phyloP scores from a whole-genome alignment of 208 protist species.

The Trypanosoma brucei region DNA sequence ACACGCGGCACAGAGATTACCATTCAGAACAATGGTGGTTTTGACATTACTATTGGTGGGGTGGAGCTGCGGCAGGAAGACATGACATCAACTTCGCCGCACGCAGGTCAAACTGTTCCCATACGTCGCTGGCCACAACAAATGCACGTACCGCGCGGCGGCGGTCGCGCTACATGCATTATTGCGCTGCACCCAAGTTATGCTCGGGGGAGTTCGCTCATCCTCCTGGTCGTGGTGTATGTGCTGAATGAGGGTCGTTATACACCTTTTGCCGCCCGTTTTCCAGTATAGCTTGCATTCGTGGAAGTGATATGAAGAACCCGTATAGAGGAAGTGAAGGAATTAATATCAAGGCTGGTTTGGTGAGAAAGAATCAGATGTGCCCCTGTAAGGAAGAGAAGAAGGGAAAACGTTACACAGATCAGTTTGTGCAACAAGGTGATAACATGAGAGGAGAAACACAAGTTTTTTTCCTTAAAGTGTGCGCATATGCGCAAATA shows the following conservation, averaged over 20 bases:
- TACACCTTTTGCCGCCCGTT: constrained; percentile 51
- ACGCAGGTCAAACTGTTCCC: constrained; percentile 67
- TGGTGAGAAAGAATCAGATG: too few relatives aligned
- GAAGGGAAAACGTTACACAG: too few relatives aligned
- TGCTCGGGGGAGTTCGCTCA: constrained; percentile 61
- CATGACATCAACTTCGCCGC: constrained; percentile 61
- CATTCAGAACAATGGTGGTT: constrained; percentile 74
- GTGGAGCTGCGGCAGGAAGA: constrained; percentile 85
- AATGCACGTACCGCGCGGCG: constrained; percentile 51
- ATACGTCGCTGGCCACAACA: constrained; percentile 84
- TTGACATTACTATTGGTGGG: constrained; percentile 66
- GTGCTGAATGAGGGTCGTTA: constrained; percentile 59
- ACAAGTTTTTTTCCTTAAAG: too few relatives aligned
- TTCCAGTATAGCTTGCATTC: constrained; percentile 43
- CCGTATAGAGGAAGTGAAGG: too few relatives aligned
- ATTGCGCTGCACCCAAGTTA: constrained; percentile 84
- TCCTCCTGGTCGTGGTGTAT: constrained; percentile 75
- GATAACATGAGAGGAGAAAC: too few relatives aligned
- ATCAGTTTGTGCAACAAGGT: too few relatives aligned
- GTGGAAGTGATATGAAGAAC: background rate
- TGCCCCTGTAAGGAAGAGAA: too few relatives aligned
- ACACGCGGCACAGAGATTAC: constrained; percentile 82
- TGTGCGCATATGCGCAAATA: too few relatives aligned
- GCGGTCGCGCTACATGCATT: constrained; percentile 42
- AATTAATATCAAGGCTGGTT: too few relatives aligned